Evolutionary conservation across 2,329 filamentous ascomycete genomes (phyloP), one percentile per base, ranked within the genome.

Genomic region (Pseudogymnoascus sp.): DNA sequence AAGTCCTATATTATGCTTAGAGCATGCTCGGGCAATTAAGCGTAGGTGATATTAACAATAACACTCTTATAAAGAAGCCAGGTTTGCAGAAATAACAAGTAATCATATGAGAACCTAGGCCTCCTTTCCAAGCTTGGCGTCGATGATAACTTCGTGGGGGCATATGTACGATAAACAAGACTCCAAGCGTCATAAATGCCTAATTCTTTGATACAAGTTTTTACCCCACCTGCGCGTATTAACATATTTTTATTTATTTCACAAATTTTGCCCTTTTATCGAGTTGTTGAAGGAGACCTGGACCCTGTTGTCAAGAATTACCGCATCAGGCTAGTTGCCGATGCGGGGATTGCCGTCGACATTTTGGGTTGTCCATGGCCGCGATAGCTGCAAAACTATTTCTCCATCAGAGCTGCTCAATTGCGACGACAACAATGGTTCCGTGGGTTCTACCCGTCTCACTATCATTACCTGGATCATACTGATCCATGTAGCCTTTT

Each of bases 321-420:
- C 55, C 55, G 6, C 5, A 37, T 35, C 16, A 35, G 55, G 55
- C 37, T 59, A 59, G 55, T n/a, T 23, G 31, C 55, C 14, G 9
- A 23, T 37, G 55, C 55, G 55, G 55, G 55, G 16, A 59, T 59
- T 59, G 55, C 55, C 55, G 55, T 40, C 31, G 31, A 59, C 37
- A 59, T 59, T 59, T 59, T 35, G 55, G 37, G 31, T n/a, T 31
- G 23, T 59, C 37, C 55, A 59, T 59, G 31, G 37, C 18, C 23
- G 55, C 31, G 18, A 59, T 59, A 40, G 31, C 55, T 37, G 55
- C 55, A 59, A 59, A 35, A 37, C 37, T 59, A 59, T 23, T 59
- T 40, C 31, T 23, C 37, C 31, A 28, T 23, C 55, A 28, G 14
- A 49, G 45, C 14, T 52, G 23, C 45, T 52, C 45, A 52, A 59